A percentile compares a stretch with the other conserved stretches of the same genome.
Conservation (phyloP, 805 yeast genomes). For the Lipomyces kockii region DNA sequence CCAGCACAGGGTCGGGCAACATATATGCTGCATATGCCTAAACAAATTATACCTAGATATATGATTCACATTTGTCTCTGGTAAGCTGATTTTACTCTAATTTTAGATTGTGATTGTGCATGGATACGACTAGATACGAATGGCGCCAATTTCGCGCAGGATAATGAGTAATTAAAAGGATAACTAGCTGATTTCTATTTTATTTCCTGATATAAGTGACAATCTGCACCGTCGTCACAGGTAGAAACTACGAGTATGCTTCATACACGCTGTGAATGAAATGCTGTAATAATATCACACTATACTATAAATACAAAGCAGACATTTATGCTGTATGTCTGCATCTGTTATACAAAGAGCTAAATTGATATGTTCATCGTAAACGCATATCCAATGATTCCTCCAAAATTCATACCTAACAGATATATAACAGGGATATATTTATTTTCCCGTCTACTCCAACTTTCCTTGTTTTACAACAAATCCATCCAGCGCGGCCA, state of each 20-base stretch:
- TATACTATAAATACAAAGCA: background rate
- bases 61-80: background rate
- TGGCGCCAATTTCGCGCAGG: no score
- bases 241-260: background rate
- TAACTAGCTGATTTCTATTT: background rate
- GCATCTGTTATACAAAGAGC: background rate
- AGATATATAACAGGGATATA: background rate
- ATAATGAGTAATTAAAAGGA: no score
- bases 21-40: no score
- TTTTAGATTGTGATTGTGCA: background rate
- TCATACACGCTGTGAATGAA: background rate
- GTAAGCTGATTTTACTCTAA: background rate
- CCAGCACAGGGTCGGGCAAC: no score
- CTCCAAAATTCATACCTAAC: background rate
- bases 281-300: background rate
- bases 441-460: background rate
- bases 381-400: background rate
- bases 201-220: no score
- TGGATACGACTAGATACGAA: background rate
- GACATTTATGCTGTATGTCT: background rate
- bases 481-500: constrained; percentile 88
- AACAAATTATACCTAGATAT: no score
- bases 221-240: background rate
- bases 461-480: constrained; percentile 58
- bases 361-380: background rate